These are phyloP conservation scores for Mortierella sp. DNA, from an alignment of 371 early-diverging fungal species.

Conservation along the genomic window DNA sequence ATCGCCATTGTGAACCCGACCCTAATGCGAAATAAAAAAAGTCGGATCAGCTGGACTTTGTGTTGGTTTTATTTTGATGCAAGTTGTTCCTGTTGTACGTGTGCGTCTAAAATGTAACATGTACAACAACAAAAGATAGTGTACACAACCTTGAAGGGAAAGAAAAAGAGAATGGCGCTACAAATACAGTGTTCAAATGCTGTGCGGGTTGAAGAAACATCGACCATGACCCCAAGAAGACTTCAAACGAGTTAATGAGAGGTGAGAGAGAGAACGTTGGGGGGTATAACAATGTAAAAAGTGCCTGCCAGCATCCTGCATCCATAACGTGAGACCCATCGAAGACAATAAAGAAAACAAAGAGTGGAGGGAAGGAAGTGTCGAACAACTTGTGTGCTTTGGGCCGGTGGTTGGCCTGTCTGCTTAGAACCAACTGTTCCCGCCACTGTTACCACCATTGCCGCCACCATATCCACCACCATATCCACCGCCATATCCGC, in stretches of 20 bases:
- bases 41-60: no score
- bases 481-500: constrained; percentile 31
- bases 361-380: constrained; percentile 9
- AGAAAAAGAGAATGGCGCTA: constrained; percentile 20
- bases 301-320: constrained; percentile 49
- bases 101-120: background rate
- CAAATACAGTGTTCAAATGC: constrained; percentile 47
- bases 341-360: constrained; percentile 10
- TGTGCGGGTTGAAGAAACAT: constrained; percentile 38
- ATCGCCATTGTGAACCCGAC: constrained; percentile 41
- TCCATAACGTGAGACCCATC: constrained; percentile 37
- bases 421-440: constrained; percentile 58
- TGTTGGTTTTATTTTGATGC: no score
- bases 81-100: background rate
- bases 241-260: constrained; percentile 27
- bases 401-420: background rate
- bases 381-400: background rate
- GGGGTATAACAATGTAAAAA: constrained; percentile 31
- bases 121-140: constrained; percentile 9
- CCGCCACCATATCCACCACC: constrained; percentile 19
- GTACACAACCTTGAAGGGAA: constrained; percentile 13
- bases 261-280: constrained; percentile 11
- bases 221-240: constrained; percentile 33
- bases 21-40: no score
- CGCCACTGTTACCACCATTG: constrained; percentile 23